Conservation (phyloP, 2,329 filamentous ascomycete species). For the Cladorrhinum sp. region DNA sequence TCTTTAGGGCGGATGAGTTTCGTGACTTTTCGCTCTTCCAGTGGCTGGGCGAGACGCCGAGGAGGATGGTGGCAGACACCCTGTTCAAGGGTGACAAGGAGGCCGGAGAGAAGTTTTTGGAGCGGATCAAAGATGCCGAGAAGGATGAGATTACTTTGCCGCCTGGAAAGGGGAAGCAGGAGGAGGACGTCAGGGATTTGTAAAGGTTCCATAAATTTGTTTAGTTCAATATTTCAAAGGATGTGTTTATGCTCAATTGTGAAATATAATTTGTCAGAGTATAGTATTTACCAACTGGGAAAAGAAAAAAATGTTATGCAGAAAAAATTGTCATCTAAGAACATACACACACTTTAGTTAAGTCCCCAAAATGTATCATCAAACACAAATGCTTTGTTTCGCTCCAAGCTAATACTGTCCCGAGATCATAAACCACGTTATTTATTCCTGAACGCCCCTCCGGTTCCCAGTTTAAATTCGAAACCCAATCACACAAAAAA, state of each 20-base stretch:
- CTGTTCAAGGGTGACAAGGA: constrained; percentile 61
- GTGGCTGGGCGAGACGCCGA: constrained; percentile 71
- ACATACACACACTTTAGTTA: too few relatives aligned
- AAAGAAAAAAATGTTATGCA: too few relatives aligned
- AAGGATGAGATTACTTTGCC: constrained; percentile 43
- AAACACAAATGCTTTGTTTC: too few relatives aligned
- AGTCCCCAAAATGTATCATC: too few relatives aligned
- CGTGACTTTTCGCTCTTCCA: constrained; percentile 71
- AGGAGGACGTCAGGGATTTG: not conserved
- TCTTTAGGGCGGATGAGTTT: constrained; percentile 70
- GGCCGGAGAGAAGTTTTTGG: constrained; percentile 60
- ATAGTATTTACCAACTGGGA: too few relatives aligned
- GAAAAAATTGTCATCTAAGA: too few relatives aligned
- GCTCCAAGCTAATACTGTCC: too few relatives aligned
- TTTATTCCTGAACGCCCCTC: too few relatives aligned
- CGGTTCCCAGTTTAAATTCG: not conserved
- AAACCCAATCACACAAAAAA: too few relatives aligned
- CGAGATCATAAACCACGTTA: too few relatives aligned
- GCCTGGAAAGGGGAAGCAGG: not conserved
- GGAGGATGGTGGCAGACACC: constrained; percentile 63
- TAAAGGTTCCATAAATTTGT: not conserved
- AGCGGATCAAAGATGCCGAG: constrained; percentile 58
- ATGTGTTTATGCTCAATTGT: not conserved
- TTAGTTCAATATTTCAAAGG: too few relatives aligned
- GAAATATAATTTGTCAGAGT: too few relatives aligned